phyloP scores from a whole-genome alignment of 768 basidiomycete genomes.

The Boletus eberwhitei region DNA sequence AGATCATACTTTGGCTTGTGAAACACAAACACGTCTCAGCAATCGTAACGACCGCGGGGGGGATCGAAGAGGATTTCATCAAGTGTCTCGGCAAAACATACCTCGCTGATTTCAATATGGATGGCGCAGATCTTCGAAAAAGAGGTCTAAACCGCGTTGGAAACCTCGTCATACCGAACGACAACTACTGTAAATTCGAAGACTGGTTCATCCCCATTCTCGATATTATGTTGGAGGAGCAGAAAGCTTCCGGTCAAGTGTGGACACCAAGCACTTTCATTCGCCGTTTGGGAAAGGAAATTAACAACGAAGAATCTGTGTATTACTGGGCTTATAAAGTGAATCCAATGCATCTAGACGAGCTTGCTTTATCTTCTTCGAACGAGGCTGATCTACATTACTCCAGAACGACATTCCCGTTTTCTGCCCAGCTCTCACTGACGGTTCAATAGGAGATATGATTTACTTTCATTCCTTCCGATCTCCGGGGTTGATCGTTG shows the following conservation, averaged over 20 bases:
- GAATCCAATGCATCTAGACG: slow-evolving; percentile 34
- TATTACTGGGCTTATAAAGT: slow-evolving; percentile 99
- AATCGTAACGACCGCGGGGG: slow-evolving; percentile 96
- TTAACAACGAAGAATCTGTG: slow-evolving; percentile 93
- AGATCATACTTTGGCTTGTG: slow-evolving; percentile 87
- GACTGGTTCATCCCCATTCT: slow-evolving; percentile 98
- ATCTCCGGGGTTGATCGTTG: slow-evolving; percentile 77
- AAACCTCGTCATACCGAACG: slow-evolving; percentile 94
- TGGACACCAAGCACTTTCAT: slow-evolving; percentile 98
- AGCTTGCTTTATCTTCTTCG: slow-evolving; percentile 9
- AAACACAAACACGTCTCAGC: slow-evolving; percentile 88
- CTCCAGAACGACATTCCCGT: slow-evolving; percentile 94
- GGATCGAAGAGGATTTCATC: slow-evolving; percentile 98
- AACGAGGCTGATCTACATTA: slow-evolving; percentile 24
- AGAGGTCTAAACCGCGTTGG: slow-evolving; percentile 97
- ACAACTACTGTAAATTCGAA: slow-evolving; percentile 99
- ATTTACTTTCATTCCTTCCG: slow-evolving; percentile 98
- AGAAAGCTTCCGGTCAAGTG: slow-evolving; percentile 59
- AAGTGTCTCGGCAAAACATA: slow-evolving; percentile 98
- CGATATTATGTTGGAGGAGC: slow-evolving; percentile 86
- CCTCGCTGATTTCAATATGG: slow-evolving; percentile 87
- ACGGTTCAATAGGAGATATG: slow-evolving; percentile 98
- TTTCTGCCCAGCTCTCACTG: slow-evolving; percentile 97
- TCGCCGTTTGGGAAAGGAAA: slow-evolving; percentile 91
- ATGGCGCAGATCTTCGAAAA: slow-evolving; percentile 82